Base-by-base conservation (phyloP, 805 yeast species). In the Metschnikowia borealis region DNA sequence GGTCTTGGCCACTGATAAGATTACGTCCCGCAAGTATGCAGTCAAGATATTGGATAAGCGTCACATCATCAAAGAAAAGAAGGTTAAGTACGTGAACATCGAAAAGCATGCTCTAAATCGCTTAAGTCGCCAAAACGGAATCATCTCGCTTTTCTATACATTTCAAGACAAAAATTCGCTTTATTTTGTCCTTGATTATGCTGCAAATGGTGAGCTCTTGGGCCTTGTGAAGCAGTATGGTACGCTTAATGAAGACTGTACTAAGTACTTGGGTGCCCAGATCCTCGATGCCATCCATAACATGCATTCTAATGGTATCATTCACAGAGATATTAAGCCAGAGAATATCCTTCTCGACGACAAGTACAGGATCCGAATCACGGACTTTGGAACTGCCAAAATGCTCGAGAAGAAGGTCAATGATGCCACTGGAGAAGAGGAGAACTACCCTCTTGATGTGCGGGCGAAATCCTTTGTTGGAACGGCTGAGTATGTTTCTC, bases 371-470 rank as follows among this genome's bases (percentile, higher is more conserved):
- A 74, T 86, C 38, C 85, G 82, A 64, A 75, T 87, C 35, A 87
- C 96, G 1, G 96, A 87, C 69, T 87, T 87, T 64, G 96, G 96
- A 23, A 87, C 96, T 0, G 95, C 95, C 0, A 83, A 84, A 57
- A 67, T 87, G 42, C 65, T 87, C 29, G 88, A 85, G n/a, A 70
- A 71, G 50, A 70, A 70, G 33, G 73, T 72, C 21, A 73, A 66
- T 2, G 55, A 61, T 48, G 69, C 62, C 17, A 67, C 74, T n/a
- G 57, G 57, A 10, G 57, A 36, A 11, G 53, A 54, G 18, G 82
- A 79, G 36, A 70, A 67, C 8, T 86, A 82, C 60, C 90, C 91
- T 8, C 61, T 76, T 14, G 85, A 85, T 59, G 81, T 83, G 1
- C 75, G 82, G 58, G 90, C 94, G 5, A 84, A 80, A 56, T 87